Percentiles rank a stretch among this genome's conserved stretches.
Conservation (phyloP, 768 basidiomycete species). For the Scleroderma citrinum region DNA sequence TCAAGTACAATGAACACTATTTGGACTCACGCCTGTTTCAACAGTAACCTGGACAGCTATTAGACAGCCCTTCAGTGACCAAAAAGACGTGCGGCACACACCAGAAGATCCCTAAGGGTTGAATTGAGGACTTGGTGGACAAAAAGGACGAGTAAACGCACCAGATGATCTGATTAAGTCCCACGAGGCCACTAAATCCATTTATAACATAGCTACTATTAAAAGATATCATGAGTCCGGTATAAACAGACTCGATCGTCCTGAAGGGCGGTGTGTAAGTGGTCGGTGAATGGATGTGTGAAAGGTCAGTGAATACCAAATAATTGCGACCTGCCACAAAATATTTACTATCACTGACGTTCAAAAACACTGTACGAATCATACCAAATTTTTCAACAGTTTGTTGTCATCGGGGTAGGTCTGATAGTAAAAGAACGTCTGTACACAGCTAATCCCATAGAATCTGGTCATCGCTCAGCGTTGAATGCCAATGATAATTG, state of each 20-base stretch:
- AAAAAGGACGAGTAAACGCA: background rate
- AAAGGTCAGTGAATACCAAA: constrained; percentile 1
- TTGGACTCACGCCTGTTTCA: background rate
- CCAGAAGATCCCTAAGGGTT: background rate
- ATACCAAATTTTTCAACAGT: constrained; percentile 5
- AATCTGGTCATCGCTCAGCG: background rate
- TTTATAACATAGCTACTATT: constrained; percentile 7
- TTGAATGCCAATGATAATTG: background rate
- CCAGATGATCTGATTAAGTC: background rate
- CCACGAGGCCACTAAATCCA: background rate
- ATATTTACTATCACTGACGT: background rate
- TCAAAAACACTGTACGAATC: background rate
- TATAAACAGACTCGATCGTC: constrained; percentile 8
- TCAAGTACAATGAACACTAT: too few relatives aligned
- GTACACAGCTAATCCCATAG: constrained; percentile 8
- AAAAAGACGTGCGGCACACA: background rate
- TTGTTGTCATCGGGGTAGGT: constrained; percentile 3
- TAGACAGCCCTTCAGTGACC: background rate
- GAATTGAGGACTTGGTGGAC: background rate
- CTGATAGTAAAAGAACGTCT: constrained; percentile 7
- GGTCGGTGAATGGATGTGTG: background rate
- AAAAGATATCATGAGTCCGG: constrained; percentile 2
- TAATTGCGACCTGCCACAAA: background rate
- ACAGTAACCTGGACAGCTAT: background rate
- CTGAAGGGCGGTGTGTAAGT: background rate